Percentiles rank a stretch among this genome's conserved stretches.
These are phyloP conservation scores for Apiotrichum sp. DNA, from an alignment of 1,284 basidiomycete genomes.

Conservation along the genomic window DNA sequence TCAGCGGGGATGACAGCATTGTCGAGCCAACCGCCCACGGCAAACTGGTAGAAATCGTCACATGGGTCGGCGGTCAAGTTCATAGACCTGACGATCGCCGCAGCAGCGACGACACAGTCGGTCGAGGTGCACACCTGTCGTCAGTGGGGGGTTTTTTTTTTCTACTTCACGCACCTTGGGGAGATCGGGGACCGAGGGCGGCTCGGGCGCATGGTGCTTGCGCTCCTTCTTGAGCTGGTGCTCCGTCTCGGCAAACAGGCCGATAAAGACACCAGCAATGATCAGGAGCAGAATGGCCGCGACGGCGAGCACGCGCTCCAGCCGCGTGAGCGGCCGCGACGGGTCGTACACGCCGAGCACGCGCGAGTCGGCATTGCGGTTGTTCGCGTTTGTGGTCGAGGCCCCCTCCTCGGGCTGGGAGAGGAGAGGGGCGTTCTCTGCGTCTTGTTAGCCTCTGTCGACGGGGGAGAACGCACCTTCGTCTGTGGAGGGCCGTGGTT, in stretches of 20 bases:
- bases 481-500: conserved; percentile 44
- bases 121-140: conserved; percentile 62
- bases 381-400: conserved; percentile 3
- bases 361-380: conserved; percentile 14
- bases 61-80: conserved; percentile 84
- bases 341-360: conserved; percentile 34
- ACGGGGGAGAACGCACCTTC: conserved; percentile 31
- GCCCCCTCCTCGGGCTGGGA: conserved; percentile 12
- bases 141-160: too few species aligned
- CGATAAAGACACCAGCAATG: conserved; percentile 78
- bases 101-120: conserved; percentile 76
- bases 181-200: not conserved
- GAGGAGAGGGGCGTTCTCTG: conserved; percentile 48
- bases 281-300: conserved; percentile 71
- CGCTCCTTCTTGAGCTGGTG: conserved; percentile 59
- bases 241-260: conserved; percentile 82
- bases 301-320: conserved; percentile 74
- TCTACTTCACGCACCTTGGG: too few species aligned
- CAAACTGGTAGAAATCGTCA: conserved; percentile 89
- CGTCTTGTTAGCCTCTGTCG: not conserved
- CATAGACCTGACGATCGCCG: conserved; percentile 71
- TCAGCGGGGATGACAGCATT: conserved; percentile 76
- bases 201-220: conserved; percentile 10
- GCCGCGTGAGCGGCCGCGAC: conserved; percentile 64
- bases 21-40: conserved; percentile 73